These are phyloP conservation scores for Zygotorulaspora sp. DNA, from an alignment of 805 yeast species.

Conservation along the genomic window DNA sequence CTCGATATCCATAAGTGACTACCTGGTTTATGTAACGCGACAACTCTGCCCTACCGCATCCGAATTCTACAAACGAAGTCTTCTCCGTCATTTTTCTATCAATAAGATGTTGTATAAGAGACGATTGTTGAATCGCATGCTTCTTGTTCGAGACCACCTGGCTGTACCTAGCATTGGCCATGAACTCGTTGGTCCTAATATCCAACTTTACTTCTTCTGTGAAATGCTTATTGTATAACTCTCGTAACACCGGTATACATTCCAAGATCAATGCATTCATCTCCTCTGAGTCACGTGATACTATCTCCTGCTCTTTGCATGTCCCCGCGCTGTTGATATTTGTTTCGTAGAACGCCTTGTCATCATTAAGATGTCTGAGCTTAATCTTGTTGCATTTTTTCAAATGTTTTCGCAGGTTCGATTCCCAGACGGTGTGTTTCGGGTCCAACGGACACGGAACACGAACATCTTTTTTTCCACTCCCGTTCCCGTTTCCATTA, in stretches of 20 bases:
- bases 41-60: constrained; percentile 87
- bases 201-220: constrained; percentile 29
- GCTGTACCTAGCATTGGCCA: constrained; percentile 41
- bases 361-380: constrained; percentile 29
- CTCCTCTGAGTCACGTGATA: constrained; percentile 11
- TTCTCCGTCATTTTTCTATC: constrained; percentile 20
- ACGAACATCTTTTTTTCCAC: constrained; percentile 29
- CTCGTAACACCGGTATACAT: constrained; percentile 37
- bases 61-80: constrained; percentile 64
- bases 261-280: constrained; percentile 15
- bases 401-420: constrained; percentile 52
- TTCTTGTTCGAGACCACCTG: constrained; percentile 53
- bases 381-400: constrained; percentile 53
- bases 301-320: constrained; percentile 2
- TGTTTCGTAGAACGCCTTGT: constrained; percentile 47
- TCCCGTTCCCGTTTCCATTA: neutral
- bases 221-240: constrained; percentile 37
- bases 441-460: constrained; percentile 76
- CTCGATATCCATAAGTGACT: constrained; percentile 15
- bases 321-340: constrained; percentile 41
- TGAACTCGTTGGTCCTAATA: constrained; percentile 26
- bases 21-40: constrained; percentile 52
- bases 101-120: constrained; percentile 65
- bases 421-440: constrained; percentile 65
- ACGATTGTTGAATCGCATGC: constrained; percentile 79